These are phyloP conservation scores for Lupinus albus DNA, from an alignment of 306 rosid species.

Conservation along the genomic window DNA sequence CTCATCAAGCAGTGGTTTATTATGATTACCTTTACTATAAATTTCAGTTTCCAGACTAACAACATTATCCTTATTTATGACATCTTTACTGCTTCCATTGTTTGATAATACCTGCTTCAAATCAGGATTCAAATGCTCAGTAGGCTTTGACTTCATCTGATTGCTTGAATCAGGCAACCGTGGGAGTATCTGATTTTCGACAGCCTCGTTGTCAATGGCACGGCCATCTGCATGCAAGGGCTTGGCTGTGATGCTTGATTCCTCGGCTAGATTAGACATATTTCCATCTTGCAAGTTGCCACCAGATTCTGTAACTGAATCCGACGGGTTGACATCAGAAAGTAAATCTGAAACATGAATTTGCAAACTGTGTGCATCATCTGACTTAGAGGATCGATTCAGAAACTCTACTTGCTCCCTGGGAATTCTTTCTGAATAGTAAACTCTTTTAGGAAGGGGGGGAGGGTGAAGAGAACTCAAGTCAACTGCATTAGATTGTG, in stretches of 20 bases:
- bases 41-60: conserved; percentile 29
- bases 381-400: conserved; percentile 65
- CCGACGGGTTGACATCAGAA: conserved; percentile 47
- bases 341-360: conserved; percentile 50
- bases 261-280: conserved; percentile 44
- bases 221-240: conserved; percentile 35
- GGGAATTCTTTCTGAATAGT: conserved; percentile 61
- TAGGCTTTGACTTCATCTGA: conserved; percentile 36
- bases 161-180: conserved; percentile 39
- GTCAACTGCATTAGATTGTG: conserved; percentile 48
- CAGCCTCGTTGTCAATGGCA: conserved; percentile 46
- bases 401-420: conserved; percentile 63
- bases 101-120: conserved; percentile 12
- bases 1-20: conserved; percentile 39
- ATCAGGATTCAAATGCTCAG: conserved; percentile 18
- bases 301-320: conserved; percentile 43
- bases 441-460: conserved; percentile 54
- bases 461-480: conserved; percentile 53
- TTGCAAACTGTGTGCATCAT: conserved; percentile 60
- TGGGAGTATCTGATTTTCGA: conserved; percentile 33
- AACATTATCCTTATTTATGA: conserved; percentile 28
- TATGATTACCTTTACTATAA: background rate
- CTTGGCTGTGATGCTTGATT: conserved; percentile 42
- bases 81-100: conserved; percentile 28
- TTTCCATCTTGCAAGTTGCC: conserved; percentile 48